phyloP scores from a whole-genome alignment of 176 grass and related monocot species.

The Oryza meridionalis region DNA sequence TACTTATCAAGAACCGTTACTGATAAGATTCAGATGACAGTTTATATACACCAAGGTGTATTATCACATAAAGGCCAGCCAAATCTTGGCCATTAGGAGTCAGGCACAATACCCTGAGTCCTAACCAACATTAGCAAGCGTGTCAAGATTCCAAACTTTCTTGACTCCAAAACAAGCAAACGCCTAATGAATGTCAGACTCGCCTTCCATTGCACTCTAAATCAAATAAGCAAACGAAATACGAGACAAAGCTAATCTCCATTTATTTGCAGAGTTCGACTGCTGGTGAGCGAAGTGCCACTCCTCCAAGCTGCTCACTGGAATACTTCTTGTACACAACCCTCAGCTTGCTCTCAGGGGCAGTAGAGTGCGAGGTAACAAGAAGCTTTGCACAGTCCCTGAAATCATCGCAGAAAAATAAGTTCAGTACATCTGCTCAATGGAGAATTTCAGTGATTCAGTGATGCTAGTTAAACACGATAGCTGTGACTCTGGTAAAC shows the following conservation, averaged over 20 bases:
- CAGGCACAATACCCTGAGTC: constrained; percentile 48
- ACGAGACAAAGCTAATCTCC: constrained; percentile 13
- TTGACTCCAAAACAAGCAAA: constrained; percentile 50
- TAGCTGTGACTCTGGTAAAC: constrained; percentile 59
- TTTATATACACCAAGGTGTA: constrained; percentile 45
- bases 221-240: not conserved
- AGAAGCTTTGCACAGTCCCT: constrained; percentile 63
- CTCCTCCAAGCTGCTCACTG: constrained; percentile 58
- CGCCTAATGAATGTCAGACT: constrained; percentile 45
- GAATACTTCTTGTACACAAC: constrained; percentile 88
- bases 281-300: constrained; percentile 61
- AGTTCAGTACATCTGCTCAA: not conserved
- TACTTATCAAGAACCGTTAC: constrained; percentile 11
- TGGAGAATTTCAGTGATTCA: constrained; percentile 1
- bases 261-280: constrained; percentile 45
- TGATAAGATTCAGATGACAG: constrained; percentile 23
- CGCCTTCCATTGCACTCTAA: constrained; percentile 44
- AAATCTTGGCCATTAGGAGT: constrained; percentile 33
- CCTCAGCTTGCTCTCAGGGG: constrained; percentile 65
- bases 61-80: constrained; percentile 13
- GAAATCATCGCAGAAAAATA: constrained; percentile 9
- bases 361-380: constrained; percentile 57
- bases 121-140: constrained; percentile 31
- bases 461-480: constrained; percentile 36
- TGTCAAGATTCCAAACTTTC: constrained; percentile 34